Percentiles rank a stretch among this genome's conserved stretches.
Evolutionary conservation across 768 basidiomycete species (phyloP).

Genomic region (Scleroderma bovista): DNA sequence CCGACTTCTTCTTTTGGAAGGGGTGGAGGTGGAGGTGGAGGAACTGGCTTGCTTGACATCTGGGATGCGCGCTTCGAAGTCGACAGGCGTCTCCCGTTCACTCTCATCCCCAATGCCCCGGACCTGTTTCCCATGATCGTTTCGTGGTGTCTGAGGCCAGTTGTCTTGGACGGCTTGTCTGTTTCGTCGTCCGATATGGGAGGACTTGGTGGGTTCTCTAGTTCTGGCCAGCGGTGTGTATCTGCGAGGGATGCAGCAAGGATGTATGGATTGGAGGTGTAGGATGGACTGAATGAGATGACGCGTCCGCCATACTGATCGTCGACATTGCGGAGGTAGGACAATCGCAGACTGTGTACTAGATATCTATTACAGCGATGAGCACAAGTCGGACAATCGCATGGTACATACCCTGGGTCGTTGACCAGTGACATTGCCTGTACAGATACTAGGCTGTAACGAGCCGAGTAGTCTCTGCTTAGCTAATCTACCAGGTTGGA

Average conservation of each 20-base stretch:
- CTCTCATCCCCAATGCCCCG: slow-evolving; percentile 73
- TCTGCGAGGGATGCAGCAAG: slow-evolving; percentile 77
- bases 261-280: slow-evolving; percentile 80
- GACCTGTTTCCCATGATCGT: slow-evolving; percentile 78
- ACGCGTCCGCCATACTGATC: slow-evolving; percentile 81
- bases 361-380: slow-evolving; percentile 44
- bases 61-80: slow-evolving; percentile 45
- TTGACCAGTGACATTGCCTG: slow-evolving; percentile 53
- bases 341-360: slow-evolving; percentile 79
- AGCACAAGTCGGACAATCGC: not conserved
- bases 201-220: slow-evolving; percentile 64
- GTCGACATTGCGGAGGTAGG: slow-evolving; percentile 83
- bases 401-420: slow-evolving; percentile 48
- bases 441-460: too few relatives aligned
- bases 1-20: slow-evolving; percentile 9
- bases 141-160: slow-evolving; percentile 72
- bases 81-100: slow-evolving; percentile 56
- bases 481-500: too few relatives aligned
- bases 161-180: slow-evolving; percentile 37
- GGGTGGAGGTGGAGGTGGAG: slow-evolving; percentile 5
- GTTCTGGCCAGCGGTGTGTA: slow-evolving; percentile 77
- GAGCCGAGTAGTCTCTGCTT: too few relatives aligned
- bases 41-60: slow-evolving; percentile 2
- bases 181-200: slow-evolving; percentile 67
- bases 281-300: slow-evolving; percentile 73